These are phyloP conservation scores for Melastoma malabathricum DNA, from an alignment of 345 rosid species.

Conservation along the genomic window DNA sequence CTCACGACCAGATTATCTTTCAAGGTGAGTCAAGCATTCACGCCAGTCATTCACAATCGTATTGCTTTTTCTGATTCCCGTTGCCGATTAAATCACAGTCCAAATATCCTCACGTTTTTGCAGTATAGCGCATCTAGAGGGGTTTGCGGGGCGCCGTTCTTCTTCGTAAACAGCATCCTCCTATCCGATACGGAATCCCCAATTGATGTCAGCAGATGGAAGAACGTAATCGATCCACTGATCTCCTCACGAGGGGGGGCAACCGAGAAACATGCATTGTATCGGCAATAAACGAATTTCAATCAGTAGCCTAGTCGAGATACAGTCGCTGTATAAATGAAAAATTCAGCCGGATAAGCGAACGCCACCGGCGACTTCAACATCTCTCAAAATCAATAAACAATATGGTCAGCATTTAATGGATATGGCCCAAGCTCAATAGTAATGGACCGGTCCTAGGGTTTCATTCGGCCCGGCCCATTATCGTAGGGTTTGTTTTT, in stretches of 20 bases:
- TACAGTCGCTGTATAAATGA: too few species aligned
- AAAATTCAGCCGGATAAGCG: too few species aligned
- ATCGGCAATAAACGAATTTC: not conserved
- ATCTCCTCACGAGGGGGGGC: conserved; percentile 12
- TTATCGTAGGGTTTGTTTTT: too few species aligned
- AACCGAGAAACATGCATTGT: not conserved
- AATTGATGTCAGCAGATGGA: conserved; percentile 42
- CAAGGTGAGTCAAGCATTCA: conserved; percentile 31
- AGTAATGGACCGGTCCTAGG: too few species aligned
- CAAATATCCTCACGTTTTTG: conserved; percentile 1
- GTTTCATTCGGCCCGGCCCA: too few species aligned
- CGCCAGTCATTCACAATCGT: not conserved
- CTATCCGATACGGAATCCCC: conserved; percentile 43
- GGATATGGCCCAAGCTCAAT: too few species aligned
- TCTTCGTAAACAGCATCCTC: conserved; percentile 62
- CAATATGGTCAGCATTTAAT: too few species aligned
- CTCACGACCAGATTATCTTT: conserved; percentile 63
- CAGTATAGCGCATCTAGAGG: conserved; percentile 73
- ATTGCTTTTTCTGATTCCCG: not conserved
- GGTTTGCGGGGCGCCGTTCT: conserved; percentile 55
- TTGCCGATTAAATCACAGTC: not conserved
- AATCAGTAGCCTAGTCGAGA: too few species aligned
- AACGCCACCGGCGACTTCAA: too few species aligned
- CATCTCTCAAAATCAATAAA: too few species aligned
- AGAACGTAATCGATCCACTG: conserved; percentile 50